Base-by-base conservation (phyloP, 2,329 filamentous ascomycete genomes). In the Clonostachys rhizophaga region DNA sequence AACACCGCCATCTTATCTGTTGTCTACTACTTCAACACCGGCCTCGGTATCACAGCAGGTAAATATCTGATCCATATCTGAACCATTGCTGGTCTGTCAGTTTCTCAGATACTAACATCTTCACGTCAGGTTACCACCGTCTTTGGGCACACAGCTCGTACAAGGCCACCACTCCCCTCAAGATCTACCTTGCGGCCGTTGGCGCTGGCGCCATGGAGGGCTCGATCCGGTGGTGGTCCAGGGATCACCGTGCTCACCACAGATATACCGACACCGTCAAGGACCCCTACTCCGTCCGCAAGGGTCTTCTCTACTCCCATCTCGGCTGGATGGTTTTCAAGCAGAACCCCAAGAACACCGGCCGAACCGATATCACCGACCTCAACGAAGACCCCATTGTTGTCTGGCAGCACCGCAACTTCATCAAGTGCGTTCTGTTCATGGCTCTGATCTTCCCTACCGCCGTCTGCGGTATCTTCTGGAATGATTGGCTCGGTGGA, bases 301-400 rank as follows among this genome's bases (percentile, higher is more conserved):
- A 95, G 77, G 89, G 89, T 56, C 78, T 94, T 44, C 70, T 90
- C 56, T 92, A 91, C 79, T 90, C 82, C 14, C 63, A 70, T 72
- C 74, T 95, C 48, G 89, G 89, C 60, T 95, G 89, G 89, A 94
- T 95, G 88, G 70, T 95, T 61, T 84, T 95, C 79, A 92, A 92
- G 78, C 89, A 95, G 74, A 92, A 95, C 74, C 88, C 89, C 54
- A 92, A 92, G 79, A 80, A 86, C 52, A 89, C 90, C 59, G 90
- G 90, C 60, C 87, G 89, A 52, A 91, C 88, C 67, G 89, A 95
- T 58, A 94, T 95, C 60, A 86, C 86, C 59, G 90, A 95, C 61
- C 74, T 95, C 56, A 94, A 94, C 72, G 87, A 92, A 65, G 89
- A 94, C 61, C 76, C 86, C 44, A 81, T 95, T 49, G 89, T 95